Evolutionary conservation across 805 yeast genomes (phyloP).

Genomic region (Saccharomycopsis vini): DNA sequence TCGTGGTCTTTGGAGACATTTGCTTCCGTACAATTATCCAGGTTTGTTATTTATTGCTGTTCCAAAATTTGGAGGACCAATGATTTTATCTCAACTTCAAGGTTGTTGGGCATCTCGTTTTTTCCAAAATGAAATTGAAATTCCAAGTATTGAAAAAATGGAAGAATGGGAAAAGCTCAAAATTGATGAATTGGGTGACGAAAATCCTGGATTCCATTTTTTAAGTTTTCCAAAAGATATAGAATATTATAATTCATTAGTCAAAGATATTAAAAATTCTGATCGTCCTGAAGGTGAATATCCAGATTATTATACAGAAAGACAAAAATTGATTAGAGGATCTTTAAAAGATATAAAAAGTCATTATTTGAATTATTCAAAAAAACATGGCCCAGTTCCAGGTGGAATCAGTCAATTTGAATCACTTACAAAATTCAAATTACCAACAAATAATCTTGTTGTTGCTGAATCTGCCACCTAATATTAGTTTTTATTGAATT

Average conservation of each 20-base stretch:
- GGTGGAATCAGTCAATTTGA: no score
- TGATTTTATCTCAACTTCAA: constrained; percentile 52
- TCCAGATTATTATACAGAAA: no score
- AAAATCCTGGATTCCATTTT: constrained; percentile 3
- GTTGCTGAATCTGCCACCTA: no score
- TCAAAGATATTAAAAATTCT: background rate
- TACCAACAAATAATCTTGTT: no score
- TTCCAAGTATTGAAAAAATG: constrained; percentile 44
- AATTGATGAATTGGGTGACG: background rate
- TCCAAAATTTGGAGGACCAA: constrained; percentile 53
- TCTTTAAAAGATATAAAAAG: no score
- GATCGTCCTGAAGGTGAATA: no score
- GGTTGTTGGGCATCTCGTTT: constrained; percentile 56
- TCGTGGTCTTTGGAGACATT: constrained; percentile 48
- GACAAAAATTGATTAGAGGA: no score
- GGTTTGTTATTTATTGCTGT: constrained; percentile 54
- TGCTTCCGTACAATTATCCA: constrained; percentile 49
- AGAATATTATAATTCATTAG: constrained; percentile 3
- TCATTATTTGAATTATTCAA: no score
- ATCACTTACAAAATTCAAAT: no score
- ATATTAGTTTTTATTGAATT: no score
- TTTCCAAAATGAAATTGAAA: constrained; percentile 41
- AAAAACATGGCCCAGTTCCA: no score
- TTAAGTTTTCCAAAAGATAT: constrained; percentile 13
- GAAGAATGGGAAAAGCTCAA: constrained; percentile 26